Evolutionary conservation across 495 filamentous ascomycete genomes (phyloP).

Genomic region (Penicillium cataractarum): DNA sequence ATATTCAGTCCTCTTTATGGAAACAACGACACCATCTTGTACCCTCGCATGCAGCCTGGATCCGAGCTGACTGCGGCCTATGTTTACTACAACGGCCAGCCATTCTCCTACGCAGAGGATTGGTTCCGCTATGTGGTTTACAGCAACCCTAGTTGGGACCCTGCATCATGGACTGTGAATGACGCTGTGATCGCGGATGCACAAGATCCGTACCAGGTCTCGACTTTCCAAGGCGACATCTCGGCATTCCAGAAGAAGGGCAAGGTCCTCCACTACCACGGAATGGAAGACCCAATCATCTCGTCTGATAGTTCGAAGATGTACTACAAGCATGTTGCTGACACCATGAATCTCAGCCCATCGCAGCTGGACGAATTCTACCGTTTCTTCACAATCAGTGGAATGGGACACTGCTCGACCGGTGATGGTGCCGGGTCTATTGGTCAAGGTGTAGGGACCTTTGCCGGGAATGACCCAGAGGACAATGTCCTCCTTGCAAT

Average conservation of each 20-base stretch:
- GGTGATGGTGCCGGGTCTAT: slow-evolving; percentile 1
- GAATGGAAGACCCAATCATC: slow-evolving; percentile 7
- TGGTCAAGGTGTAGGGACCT: neutral
- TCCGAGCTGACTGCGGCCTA: neutral
- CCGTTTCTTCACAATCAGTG: slow-evolving; percentile 12
- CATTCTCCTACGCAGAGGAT: slow-evolving; percentile 1
- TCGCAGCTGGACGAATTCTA: slow-evolving; percentile 6
- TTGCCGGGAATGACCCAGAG: slow-evolving; percentile 3
- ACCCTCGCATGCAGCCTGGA: slow-evolving; percentile 6
- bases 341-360: slow-evolving; percentile 3
- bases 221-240: slow-evolving; percentile 5
- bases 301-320: slow-evolving; percentile 4
- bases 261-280: slow-evolving; percentile 7
- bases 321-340: slow-evolving; percentile 7
- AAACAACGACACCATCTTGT: neutral
- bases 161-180: neutral
- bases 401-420: slow-evolving; percentile 2
- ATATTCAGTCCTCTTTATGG: slow-evolving; percentile 6
- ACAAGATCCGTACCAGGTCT: slow-evolving; percentile 1
- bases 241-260: slow-evolving; percentile 5
- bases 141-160: neutral
- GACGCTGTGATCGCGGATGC: neutral
- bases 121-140: slow-evolving; percentile 7
- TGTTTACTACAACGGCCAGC: neutral
- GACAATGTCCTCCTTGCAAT: slow-evolving; percentile 6